Evolutionary conservation across 176 grass and related monocot species (phyloP), one percentile per base, ranked within the genome.

Genomic region (Aegilops speltoides): DNA sequence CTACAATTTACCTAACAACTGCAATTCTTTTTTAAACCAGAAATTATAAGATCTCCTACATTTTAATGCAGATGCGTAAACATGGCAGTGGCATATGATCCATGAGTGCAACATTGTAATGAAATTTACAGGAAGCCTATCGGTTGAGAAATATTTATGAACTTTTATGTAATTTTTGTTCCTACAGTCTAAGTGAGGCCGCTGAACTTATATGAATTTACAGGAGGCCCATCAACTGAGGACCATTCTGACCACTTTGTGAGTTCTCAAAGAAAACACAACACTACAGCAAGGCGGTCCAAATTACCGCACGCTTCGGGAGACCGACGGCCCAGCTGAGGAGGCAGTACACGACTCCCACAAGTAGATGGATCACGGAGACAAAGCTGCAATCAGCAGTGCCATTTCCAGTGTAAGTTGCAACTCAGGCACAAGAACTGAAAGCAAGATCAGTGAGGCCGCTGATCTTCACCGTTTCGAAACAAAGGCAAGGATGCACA

Each of bases 291-390:
- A 24, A 24, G 61, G 41, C 16, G 20, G 45, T n/a, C 65, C 1
- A 57, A 85, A 89, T 93, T 96, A 99, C 97, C 29, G 97, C 97
- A 9, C 97, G 97, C 85, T 99, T 99, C 5, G 97, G 97, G 61
- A 99, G 84, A 74, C 97, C 97, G 1, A 99, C 83, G 20, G 50
- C 23, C 97, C 97, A 99, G 90, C 97, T 88, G 76, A 83, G 20
- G 34, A 99, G 83, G 38, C 97, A 99, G 86, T 99, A 99, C 11
- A 90, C 57, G 1, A 91, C 89, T 4, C 97, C 97, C 9, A 99
- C 97, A 8, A 60, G n/a, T 17, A 99, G 77, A 89, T 99, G 97
- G 65, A 99, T 87, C 68, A 90, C 87, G 0, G 97, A 99, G 3
- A 99, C 97, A 25, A 99, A 99, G 88, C 97, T 99, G 87, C 22